Evolutionary conservation across 2,329 filamentous ascomycete genomes (phyloP).

Genomic region (Lachnellula subtilissima): DNA sequence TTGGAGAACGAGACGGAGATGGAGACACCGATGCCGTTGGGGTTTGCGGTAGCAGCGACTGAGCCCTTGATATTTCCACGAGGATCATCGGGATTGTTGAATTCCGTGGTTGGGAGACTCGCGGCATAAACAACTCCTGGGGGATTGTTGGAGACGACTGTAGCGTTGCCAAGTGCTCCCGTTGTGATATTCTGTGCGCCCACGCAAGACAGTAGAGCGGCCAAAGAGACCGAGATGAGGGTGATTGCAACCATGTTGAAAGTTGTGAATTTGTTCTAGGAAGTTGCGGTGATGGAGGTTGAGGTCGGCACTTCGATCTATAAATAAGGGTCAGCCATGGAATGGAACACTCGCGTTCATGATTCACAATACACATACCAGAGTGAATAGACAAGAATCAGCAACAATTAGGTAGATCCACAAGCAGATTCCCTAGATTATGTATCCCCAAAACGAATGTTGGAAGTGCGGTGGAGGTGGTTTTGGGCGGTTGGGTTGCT

Average conservation of each 20-base stretch:
- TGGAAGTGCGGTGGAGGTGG: not conserved
- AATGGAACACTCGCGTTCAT: not conserved
- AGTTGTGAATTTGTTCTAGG: not conserved
- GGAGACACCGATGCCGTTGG: constrained; percentile 50
- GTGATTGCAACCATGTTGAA: constrained; percentile 16
- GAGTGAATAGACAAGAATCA: not conserved
- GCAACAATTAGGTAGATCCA: not conserved
- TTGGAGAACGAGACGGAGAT: constrained; percentile 54
- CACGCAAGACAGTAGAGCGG: constrained; percentile 11
- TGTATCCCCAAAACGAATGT: not conserved
- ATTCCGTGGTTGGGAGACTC: constrained; percentile 40
- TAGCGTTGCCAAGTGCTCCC: constrained; percentile 43
- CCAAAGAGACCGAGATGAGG: constrained; percentile 12
- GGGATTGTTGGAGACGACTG: constrained; percentile 52
- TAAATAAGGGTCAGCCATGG: not conserved
- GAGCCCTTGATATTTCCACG: constrained; percentile 51
- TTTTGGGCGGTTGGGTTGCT: not conserved
- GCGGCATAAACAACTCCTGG: constrained; percentile 49
- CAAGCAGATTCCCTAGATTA: not conserved
- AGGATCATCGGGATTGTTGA: constrained; percentile 45
- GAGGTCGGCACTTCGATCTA: not conserved
- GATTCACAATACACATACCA: not conserved
- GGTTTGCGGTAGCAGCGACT: constrained; percentile 42
- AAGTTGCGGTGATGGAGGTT: not conserved
- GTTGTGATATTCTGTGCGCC: constrained; percentile 23